These are phyloP conservation scores for Cercospora janseana DNA, from an alignment of 2,329 filamentous ascomycete genomes.

Conservation along the genomic window DNA sequence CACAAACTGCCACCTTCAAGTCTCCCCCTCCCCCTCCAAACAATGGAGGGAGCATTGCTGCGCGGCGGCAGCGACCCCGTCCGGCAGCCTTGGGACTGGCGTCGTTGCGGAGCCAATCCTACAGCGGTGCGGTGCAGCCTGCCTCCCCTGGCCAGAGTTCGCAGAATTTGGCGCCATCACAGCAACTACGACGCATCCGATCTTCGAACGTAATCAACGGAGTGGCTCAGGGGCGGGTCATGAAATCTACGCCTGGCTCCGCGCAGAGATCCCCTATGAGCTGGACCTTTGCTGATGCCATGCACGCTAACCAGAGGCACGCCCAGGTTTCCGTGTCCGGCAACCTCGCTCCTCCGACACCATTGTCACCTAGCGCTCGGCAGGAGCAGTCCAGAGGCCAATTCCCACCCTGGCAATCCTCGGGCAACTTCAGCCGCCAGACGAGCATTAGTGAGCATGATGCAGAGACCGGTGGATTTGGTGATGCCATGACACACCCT, in stretches of 20 bases:
- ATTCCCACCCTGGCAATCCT: conserved; percentile 44
- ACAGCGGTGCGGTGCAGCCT: conserved; percentile 40
- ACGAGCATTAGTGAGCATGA: conserved; percentile 42
- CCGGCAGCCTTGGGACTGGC: conserved; percentile 46
- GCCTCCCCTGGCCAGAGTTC: conserved; percentile 45
- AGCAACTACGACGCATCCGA: conserved; percentile 53
- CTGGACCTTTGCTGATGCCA: conserved; percentile 48
- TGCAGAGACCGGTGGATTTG: conserved; percentile 31
- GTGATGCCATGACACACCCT: conserved; percentile 24
- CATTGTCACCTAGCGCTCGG: conserved; percentile 44
- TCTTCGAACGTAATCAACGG: conserved; percentile 49
- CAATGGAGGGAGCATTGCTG: conserved; percentile 39
- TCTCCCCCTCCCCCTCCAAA: conserved; percentile 36
- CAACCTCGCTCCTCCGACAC: conserved; percentile 50
- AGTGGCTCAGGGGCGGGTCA: conserved; percentile 45
- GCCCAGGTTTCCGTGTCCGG: conserved; percentile 34
- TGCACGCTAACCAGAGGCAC: conserved; percentile 43
- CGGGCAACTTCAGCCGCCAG: conserved; percentile 38
- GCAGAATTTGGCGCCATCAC: conserved; percentile 68
- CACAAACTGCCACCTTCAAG: conserved; percentile 35
- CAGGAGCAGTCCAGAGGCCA: conserved; percentile 29
- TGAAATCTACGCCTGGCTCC: conserved; percentile 46
- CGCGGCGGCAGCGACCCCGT: conserved; percentile 40
- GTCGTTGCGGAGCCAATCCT: conserved; percentile 44
- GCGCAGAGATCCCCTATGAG: conserved; percentile 51